Base-by-base conservation (phyloP, 106 monocot genomes). In the Hemerocallis citrina region DNA sequence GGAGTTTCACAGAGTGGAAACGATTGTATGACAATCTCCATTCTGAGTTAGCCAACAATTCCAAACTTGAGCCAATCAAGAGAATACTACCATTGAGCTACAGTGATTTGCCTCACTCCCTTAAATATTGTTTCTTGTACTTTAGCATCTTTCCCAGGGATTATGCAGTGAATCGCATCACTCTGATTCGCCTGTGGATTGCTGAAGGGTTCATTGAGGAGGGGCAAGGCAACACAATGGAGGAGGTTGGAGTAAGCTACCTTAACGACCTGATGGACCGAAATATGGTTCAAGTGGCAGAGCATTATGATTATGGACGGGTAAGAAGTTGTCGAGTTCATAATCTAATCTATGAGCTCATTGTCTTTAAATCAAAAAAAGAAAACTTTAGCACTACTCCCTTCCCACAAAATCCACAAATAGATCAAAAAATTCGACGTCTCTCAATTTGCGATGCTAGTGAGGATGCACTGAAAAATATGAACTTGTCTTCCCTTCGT, bases 121-220 rank as follows among this genome's bases (percentile, higher is more conserved):
- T 72, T 35, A 77, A 77, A 11, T 60, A 34, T 32, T 78, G 77
- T 48, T 63, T 78, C 34, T 38, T 78, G 42, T 78, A 78, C 40
- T 72, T 72, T 62, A 64, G 57, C 59, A 38, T 73, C 6, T 79
- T 79, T 35, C 79, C 79, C 0, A 65, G 55, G 35, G 63, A 40
- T 16, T 58, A 34, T 43, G 15, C 47, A 6, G n/a, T 74, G 11
- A 73, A 64, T 11, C 59, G 58, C 25, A 73, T 57, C 8, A 64
- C 48, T 3, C 39, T 79, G 34, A 59, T 73, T 48, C 44, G 68
- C 21, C 24, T 73, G 7, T 79, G 68, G 79, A 68, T 64, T 7
- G 73, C 73, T 30, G 77, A 78, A 68, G 77, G 77, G 14, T 78
- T 78, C 32, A 19, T 68, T 22, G 34, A 62, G 44, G 59, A 23